Evolutionary conservation across 257 asterid genomes (phyloP), one percentile per base, ranked within the genome.

Genomic region (Solanum gracilifrons): DNA sequence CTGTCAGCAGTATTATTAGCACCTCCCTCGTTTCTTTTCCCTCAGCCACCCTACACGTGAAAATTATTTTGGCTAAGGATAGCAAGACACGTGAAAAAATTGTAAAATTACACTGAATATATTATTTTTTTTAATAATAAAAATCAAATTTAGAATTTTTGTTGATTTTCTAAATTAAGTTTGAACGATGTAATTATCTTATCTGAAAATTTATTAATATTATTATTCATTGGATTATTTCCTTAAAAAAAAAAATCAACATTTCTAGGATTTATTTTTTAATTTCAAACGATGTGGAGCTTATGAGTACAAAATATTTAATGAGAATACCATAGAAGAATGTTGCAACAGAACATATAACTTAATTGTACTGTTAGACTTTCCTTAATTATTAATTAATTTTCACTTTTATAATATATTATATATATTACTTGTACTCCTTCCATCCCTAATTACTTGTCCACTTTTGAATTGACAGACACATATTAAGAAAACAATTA

Each of bases 141-240:
- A 3, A 15, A 29, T 16, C 0, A 0, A 9, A 9, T 3, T 4
- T 9, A 32, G 11, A 15, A 33, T 32, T 0, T 1, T 32, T 73
- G 1, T 33, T 1, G 2, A 20, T 2, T 23, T 11, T 75, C 0
- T 21, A 2, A 72, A 74, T 37, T 0, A 23, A 5, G 7, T 5
- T 9, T 73, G 0, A 35, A 73, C 0, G 3, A 1, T 20, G 9
- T 33, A 2, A 35, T 2, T 10, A 0, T 20, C 29, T 73, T 9
- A 20, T 73, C 0, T 3, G 11, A 33, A 15, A 20, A 4, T 4
- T 20, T 73, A 51, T 16, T 6, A 51, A 51, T 51, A 20, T 6
- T 51, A 51, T 51, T 51, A 16, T 6, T 51, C 62, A 16, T 6
- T 51, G 62, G 9, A 51, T 16, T 51, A 51, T 18, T 16, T 51